Conservation (phyloP, 1,284 basidiomycete genomes). For the Naganishia sp. region DNA sequence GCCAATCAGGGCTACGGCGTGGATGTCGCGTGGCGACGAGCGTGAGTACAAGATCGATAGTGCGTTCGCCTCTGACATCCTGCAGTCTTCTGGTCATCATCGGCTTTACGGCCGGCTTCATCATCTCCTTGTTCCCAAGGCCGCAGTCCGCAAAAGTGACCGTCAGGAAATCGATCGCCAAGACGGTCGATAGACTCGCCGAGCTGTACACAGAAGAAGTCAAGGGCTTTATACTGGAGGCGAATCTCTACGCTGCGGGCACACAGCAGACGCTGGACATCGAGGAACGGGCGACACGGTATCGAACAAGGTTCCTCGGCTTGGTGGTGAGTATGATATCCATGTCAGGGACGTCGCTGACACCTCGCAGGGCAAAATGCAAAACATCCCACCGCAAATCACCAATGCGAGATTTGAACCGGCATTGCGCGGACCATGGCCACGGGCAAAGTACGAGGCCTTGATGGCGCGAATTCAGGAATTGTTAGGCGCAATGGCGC, state of each 20-base stretch:
- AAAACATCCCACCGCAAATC: conserved; percentile 42
- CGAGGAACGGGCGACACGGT: conserved; percentile 22
- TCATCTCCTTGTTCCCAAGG: conserved; percentile 50
- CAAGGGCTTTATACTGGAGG: conserved; percentile 44
- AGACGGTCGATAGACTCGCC: conserved; percentile 44
- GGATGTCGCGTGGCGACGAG: conserved; percentile 60
- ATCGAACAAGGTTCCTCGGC: conserved; percentile 23
- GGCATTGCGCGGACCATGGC: conserved; percentile 51
- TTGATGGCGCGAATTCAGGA: conserved; percentile 40
- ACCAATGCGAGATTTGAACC: conserved; percentile 44
- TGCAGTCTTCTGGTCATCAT: conserved; percentile 49
- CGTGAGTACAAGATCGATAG: conserved; percentile 24
- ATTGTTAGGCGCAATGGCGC: conserved; percentile 42
- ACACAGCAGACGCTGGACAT: conserved; percentile 22
- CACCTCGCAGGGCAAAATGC: conserved; percentile 37
- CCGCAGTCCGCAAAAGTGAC: conserved; percentile 46
- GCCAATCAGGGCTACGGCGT: conserved; percentile 62
- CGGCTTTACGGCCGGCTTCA: conserved; percentile 49
- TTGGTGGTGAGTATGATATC: conserved; percentile 12
- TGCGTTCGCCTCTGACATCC: not conserved
- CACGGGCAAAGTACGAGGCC: conserved; percentile 43
- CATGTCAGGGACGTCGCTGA: not conserved
- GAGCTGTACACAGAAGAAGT: conserved; percentile 48
- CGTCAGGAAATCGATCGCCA: conserved; percentile 45
- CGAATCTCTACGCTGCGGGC: conserved; percentile 30